A percentile compares a stretch with the other conserved stretches of the same genome.
Conservation (phyloP, 257 asterid species). For the Penstemon eatonii region DNA sequence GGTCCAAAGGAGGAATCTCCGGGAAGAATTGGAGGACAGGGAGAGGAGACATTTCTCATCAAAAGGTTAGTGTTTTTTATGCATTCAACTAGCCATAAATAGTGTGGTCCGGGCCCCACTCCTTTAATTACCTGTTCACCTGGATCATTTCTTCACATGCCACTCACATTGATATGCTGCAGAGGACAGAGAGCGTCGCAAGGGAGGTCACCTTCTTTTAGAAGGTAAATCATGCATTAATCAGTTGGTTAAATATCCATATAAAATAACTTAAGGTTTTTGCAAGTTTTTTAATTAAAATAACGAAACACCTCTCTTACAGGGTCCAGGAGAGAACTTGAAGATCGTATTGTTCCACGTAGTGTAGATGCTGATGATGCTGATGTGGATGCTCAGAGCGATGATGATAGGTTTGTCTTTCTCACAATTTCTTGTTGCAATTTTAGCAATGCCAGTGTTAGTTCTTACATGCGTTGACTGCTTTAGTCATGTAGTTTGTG, state of each 20-base stretch:
- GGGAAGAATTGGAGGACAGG: conserved; percentile 78
- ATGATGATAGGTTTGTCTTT: conserved; percentile 60
- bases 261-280: neutral
- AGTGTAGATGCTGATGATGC: conserved; percentile 87
- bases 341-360: conserved; percentile 76
- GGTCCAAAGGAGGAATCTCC: conserved; percentile 65
- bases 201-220: conserved; percentile 72
- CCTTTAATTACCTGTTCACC: neutral
- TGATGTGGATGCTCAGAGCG: conserved; percentile 59
- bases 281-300: neutral
- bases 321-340: conserved; percentile 76
- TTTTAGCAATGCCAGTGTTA: neutral
- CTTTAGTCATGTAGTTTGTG: neutral
- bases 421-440: neutral
- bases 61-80: conserved; percentile 45
- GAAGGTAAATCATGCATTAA: conserved; percentile 57
- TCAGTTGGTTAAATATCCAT: neutral
- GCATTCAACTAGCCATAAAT: conserved; percentile 5
- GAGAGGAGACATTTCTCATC: conserved; percentile 80
- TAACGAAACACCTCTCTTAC: conserved; percentile 21
- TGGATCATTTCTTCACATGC: neutral
- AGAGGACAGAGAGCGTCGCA: conserved; percentile 93
- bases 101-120: neutral
- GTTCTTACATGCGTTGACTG: conserved; percentile 1
- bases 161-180: conserved; percentile 30